Evolutionary conservation across 108 stramenopile genomes (phyloP), one percentile per base, ranked within the genome.

Genomic region (Licmophora abbreviata): DNA sequence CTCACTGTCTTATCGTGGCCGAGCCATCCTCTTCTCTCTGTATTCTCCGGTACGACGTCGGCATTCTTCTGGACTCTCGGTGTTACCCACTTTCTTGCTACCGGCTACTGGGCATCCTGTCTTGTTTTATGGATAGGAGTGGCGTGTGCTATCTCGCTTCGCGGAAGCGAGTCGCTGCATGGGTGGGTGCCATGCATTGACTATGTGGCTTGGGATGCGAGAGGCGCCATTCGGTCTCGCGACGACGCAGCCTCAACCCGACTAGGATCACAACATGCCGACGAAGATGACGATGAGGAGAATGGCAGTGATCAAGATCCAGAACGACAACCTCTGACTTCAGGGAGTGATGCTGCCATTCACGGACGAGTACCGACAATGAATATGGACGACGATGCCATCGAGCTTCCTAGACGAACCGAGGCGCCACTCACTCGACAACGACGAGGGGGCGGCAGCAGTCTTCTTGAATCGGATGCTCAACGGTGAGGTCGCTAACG

Each of bases 31-130:
- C n/a, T 69, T 1, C 64, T 64, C 2, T 49, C 58, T 4, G 44
- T 75, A 3, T 10, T 71, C 8, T 53, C 54, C 48, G 74, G 78
- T 2, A 9, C 64, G 14, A 23, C 65, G 11, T 55, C 69, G 42
- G 78, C 71, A 49, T 54, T 58, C 17, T 45, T 73, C 1, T 75
- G 74, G 74, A 51, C 58, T 17, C 41, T 45, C 23, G 64, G 71
- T 31, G 33, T 73, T 17, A 70, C 73, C 27, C 53, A 58, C 2
- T 79, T 79, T 54, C 56, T 79, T 14, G 66, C 54, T n/a, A 57
- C 68, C 47, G 48, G 41, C n/a, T 72, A 73, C 46, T 79, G 78
- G 78, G 56, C 64, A 23, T 61, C 66, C 48, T 29, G 20, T 6
- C 29, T 58, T 34, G 18, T 69, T 21, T 36, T 38, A 17, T n/a